Conservation (phyloP, 352 stramenopile species). For the Phytophthora sp. region DNA sequence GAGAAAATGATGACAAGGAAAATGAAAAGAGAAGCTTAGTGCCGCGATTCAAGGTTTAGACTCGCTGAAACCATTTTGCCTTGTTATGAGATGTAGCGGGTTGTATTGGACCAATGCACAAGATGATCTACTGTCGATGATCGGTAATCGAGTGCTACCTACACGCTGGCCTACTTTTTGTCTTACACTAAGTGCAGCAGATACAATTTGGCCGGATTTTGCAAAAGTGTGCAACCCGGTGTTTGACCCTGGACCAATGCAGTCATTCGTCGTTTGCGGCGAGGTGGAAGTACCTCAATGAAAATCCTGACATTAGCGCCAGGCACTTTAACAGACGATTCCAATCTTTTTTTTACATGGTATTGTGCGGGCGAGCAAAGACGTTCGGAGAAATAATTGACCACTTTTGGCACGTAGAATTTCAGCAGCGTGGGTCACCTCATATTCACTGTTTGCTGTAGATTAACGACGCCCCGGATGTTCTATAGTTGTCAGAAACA, state of each 20-base stretch:
- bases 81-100: slow-evolving; percentile 11
- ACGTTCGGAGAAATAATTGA: slow-evolving; percentile 31
- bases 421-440: slow-evolving; percentile 32
- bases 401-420: slow-evolving; percentile 37
- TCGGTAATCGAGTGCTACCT: slow-evolving; percentile 16
- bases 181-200: slow-evolving; percentile 38
- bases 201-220: slow-evolving; percentile 40
- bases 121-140: slow-evolving; percentile 29
- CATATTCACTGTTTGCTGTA: slow-evolving; percentile 33
- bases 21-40: too few relatives aligned
- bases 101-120: slow-evolving; percentile 17
- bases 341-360: slow-evolving; percentile 18
- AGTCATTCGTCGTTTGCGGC: neutral
- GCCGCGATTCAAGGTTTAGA: neutral
- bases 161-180: slow-evolving; percentile 30
- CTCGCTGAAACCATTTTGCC: too few relatives aligned
- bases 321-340: slow-evolving; percentile 33
- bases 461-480: slow-evolving; percentile 27
- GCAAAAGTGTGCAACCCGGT: slow-evolving; percentile 21
- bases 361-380: neutral
- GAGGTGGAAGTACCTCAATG: slow-evolving; percentile 4
- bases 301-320: slow-evolving; percentile 31
- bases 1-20: neutral
- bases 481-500: slow-evolving; percentile 18
- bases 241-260: slow-evolving; percentile 6